These are phyloP conservation scores for Tephrocybe sp. DNA, from an alignment of 768 basidiomycete genomes.

Conservation along the genomic window DNA sequence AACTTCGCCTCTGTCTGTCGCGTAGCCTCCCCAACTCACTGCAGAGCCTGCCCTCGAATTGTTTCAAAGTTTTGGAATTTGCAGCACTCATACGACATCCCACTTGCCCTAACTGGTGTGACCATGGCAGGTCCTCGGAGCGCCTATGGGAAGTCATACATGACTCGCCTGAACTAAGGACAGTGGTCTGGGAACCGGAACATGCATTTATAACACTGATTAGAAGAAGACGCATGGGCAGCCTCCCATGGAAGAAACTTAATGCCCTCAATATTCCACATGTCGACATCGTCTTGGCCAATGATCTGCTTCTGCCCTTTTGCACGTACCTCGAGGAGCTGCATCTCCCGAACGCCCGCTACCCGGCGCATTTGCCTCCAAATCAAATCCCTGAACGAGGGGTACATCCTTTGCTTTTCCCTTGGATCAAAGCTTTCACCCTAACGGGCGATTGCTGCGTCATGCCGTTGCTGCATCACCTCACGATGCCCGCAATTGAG, in stretches of 20 bases:
- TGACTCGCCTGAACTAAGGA: background rate
- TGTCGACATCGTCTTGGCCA: no score
- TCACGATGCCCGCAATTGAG: no score
- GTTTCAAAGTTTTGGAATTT: background rate
- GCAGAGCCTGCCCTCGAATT: background rate
- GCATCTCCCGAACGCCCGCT: no score
- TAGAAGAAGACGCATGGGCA: background rate
- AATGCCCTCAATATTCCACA: no score
- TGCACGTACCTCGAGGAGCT: no score
- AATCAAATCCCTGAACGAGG: no score
- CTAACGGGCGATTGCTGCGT: no score
- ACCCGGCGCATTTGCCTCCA: no score
- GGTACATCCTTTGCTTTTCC: no score
- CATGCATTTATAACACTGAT: background rate
- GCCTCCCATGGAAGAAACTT: background rate
- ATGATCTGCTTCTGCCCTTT: no score
- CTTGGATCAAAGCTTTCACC: no score
- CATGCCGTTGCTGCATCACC: no score
- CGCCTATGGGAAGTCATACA: background rate
- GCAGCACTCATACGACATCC: background rate
- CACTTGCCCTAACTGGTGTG: background rate
- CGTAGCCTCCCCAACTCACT: background rate
- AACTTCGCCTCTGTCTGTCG: background rate
- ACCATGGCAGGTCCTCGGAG: background rate
- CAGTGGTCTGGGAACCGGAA: background rate